Evolutionary conservation across 805 yeast species (phyloP).

Genomic region (Candida easanensis): DNA sequence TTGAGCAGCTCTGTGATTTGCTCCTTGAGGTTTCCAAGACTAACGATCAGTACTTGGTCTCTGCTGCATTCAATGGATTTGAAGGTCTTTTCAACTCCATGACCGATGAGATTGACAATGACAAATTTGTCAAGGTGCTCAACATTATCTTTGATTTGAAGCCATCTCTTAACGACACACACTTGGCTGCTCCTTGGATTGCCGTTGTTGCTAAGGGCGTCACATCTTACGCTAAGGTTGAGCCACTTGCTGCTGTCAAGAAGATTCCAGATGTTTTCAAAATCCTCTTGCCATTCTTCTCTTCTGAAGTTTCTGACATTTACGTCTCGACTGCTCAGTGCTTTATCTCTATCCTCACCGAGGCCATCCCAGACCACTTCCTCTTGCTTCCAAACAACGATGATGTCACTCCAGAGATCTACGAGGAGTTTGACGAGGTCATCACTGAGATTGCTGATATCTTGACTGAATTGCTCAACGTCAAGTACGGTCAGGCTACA

Average conservation of each 20-base stretch:
- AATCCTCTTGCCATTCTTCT: constrained; percentile 59
- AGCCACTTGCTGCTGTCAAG: constrained; percentile 49
- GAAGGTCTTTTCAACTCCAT: constrained; percentile 73
- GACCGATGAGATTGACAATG: constrained; percentile 56
- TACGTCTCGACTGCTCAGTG: constrained; percentile 83
- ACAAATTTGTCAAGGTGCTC: constrained; percentile 60
- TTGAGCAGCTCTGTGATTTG: constrained; percentile 72
- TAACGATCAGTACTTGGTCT: constrained; percentile 80
- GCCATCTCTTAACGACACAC: constrained; percentile 80
- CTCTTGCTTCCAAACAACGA: constrained; percentile 47
- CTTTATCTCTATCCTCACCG: constrained; percentile 70
- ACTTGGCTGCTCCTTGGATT: constrained; percentile 91
- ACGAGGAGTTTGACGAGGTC: constrained; percentile 52
- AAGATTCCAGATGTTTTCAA: constrained; percentile 57
- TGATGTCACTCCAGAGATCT: constrained; percentile 43
- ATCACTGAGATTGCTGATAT: constrained; percentile 51
- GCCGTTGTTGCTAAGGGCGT: constrained; percentile 89
- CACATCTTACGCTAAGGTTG: constrained; percentile 49
- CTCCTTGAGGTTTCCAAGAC: constrained; percentile 75
- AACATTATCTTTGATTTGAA: constrained; percentile 73
- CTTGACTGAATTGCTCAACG: constrained; percentile 59
- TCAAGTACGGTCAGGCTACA: constrained; percentile 74
- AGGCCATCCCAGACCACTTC: constrained; percentile 58
- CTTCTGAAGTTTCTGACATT: constrained; percentile 62
- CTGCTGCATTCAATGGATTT: constrained; percentile 79